A percentile compares a stretch with the other conserved stretches of the same genome.
Evolutionary conservation across 768 basidiomycete genomes (phyloP).

Genomic region (Amanita fuliginea): DNA sequence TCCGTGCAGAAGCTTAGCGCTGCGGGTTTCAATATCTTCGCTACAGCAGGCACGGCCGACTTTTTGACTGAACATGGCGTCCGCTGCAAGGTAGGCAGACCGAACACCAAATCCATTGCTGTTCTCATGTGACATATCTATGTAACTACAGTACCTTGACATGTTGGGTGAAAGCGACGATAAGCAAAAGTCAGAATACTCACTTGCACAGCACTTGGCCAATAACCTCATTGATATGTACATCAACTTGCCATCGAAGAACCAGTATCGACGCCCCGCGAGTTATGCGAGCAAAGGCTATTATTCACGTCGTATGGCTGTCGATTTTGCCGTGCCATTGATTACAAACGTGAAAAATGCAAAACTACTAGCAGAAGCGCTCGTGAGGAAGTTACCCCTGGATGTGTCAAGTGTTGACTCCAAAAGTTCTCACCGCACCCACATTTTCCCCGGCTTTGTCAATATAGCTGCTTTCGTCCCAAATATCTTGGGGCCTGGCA

Average conservation of each 20-base stretch:
- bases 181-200: constrained; percentile 93
- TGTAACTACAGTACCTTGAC: constrained; percentile 64
- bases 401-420: constrained; percentile 86
- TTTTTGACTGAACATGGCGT: constrained; percentile 96
- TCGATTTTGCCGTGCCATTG: constrained; percentile 94
- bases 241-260: constrained; percentile 98
- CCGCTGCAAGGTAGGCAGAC: constrained; percentile 70
- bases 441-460: constrained; percentile 86
- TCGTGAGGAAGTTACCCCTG: constrained; percentile 81
- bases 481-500: constrained; percentile 39
- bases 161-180: constrained; percentile 63
- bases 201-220: constrained; percentile 90
- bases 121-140: not conserved
- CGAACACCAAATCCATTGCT: not conserved
- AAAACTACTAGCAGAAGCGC: constrained; percentile 89
- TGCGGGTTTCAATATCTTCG: constrained; percentile 93
- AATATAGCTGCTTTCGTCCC: constrained; percentile 86
- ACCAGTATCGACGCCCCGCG: constrained; percentile 93
- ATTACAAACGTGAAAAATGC: constrained; percentile 99
- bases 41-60: constrained; percentile 94
- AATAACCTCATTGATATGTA: constrained; percentile 99
- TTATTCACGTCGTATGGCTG: constrained; percentile 94
- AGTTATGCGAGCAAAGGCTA: constrained; percentile 97
- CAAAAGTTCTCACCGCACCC: constrained; percentile 87
- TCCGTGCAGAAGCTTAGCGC: constrained; percentile 91